Base-by-base conservation (phyloP, 139 green algal genomes). In the Marvania coccoides region DNA sequence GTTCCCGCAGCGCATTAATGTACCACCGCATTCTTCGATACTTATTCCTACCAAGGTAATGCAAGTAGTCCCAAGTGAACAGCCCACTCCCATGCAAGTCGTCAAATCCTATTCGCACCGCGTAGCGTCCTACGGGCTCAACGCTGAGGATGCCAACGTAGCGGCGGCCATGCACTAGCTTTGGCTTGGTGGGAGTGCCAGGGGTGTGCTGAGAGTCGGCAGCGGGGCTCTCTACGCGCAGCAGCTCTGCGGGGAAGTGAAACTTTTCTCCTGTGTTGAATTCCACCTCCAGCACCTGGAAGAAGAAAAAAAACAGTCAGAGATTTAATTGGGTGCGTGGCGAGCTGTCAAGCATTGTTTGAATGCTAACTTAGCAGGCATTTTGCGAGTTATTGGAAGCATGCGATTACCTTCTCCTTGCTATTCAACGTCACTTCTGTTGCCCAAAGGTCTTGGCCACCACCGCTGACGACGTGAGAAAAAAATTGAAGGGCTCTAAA, bases 91-190 rank as follows among this genome's bases (percentile, higher is more conserved):
- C 63, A 59, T 88, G 79, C 29, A 87, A 38, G 57, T 88, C 81
- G 35, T 88, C 81, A 70, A 88, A 88, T 13, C 57, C 23, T 19
- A 86, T 56, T 51, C 71, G 33, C 14, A 73, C 34, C 47, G 14
- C 31, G 35, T 90, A 90, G 54, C 74, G 81, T 14, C 83, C 83
- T 23, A 90, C 77, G 1, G 71, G 68, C 42, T 90, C 76, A 12
- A 90, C 51, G 0, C 37, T 61, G 39, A 90, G 64, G 39, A 90
- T 85, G 24, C 82, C 72, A 7, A 90, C 76, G 58, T 88, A 62
- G 0, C 77, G 65, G 38, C 83, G 56, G 1, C 83, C 83, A 10
- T 65, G 35, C 12, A 83, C 45, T 26, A 89, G 71, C 78, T 85
- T 76, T 33, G 45, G 40, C 5, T 60, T 55, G 48, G 47, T 59